These are phyloP conservation scores for Zelonia costaricensis DNA, from an alignment of 208 protist species.

Conservation along the genomic window DNA sequence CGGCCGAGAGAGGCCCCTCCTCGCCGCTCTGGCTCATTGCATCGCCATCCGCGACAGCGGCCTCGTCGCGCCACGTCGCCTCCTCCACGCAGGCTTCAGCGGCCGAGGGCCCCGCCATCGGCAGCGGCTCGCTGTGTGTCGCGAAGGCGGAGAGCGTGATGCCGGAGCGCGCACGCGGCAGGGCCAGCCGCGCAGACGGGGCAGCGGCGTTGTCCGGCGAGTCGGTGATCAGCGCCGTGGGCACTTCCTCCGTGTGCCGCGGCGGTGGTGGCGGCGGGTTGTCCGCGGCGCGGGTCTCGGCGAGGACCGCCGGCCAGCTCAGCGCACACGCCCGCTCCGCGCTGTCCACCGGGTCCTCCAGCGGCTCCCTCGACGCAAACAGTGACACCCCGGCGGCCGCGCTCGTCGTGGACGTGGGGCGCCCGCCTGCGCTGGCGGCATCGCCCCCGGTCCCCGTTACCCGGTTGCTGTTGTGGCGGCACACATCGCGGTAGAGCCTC, in stretches of 20 bases:
- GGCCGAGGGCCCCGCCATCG: constrained; percentile 4
- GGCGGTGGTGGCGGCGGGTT: not conserved
- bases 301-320: constrained; percentile 21
- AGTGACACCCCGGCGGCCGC: not conserved
- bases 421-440: not conserved
- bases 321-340: constrained; percentile 22
- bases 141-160: constrained; percentile 19
- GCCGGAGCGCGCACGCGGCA: constrained; percentile 1
- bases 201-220: too few relatives aligned
- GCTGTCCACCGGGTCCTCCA: constrained; percentile 12
- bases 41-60: not conserved
- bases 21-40: too few relatives aligned
- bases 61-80: not conserved
- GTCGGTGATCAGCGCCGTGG: too few relatives aligned
- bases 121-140: not conserved
- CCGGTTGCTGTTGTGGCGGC: too few relatives aligned
- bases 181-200: not conserved
- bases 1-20: too few relatives aligned
- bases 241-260: too few relatives aligned
- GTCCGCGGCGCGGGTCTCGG: constrained; percentile 17
- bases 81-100: not conserved
- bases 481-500: constrained; percentile 15
- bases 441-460: not conserved
- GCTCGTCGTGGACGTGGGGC: not conserved
- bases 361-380: constrained; percentile 1